These are phyloP conservation scores for Trypanosoma boissoni DNA, from an alignment of 208 protist genomes.

Conservation along the genomic window DNA sequence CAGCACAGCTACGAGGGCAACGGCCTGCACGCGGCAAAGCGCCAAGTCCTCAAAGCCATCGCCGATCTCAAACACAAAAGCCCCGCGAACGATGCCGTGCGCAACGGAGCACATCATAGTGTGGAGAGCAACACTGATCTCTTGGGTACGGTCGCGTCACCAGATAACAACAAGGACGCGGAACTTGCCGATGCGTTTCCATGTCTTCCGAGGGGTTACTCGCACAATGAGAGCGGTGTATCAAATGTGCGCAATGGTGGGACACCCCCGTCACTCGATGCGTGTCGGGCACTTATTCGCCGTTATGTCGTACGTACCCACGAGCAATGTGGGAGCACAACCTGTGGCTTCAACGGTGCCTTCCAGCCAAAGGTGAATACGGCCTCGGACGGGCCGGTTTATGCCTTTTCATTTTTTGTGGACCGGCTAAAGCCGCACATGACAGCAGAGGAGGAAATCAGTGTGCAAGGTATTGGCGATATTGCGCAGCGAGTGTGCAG, in stretches of 20 bases:
- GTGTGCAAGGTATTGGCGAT: slow-evolving; percentile 24
- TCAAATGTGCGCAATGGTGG: slow-evolving; percentile 18
- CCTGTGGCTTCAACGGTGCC: slow-evolving; percentile 56
- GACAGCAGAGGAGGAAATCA: slow-evolving; percentile 19
- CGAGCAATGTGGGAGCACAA: slow-evolving; percentile 16
- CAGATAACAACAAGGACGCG: too few species aligned
- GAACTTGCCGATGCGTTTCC: slow-evolving; percentile 20
- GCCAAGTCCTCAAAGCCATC: slow-evolving; percentile 32
- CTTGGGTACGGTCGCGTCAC: too few species aligned
- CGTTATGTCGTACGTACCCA: slow-evolving; percentile 32
- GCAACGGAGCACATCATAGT: too few species aligned
- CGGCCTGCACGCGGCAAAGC: slow-evolving; percentile 60
- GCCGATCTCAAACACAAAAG: neutral
- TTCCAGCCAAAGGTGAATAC: slow-evolving; percentile 53
- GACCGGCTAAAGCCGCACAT: slow-evolving; percentile 39
- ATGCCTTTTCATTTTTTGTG: slow-evolving; percentile 76
- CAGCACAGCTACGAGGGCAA: slow-evolving; percentile 84
- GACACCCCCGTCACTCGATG: slow-evolving; percentile 30
- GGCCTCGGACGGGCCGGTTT: slow-evolving; percentile 43
- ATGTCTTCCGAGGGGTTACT: slow-evolving; percentile 29
- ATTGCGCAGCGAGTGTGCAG: slow-evolving; percentile 25
- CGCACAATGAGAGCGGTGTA: slow-evolving; percentile 16
- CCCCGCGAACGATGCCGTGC: neutral
- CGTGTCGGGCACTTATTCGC: slow-evolving; percentile 40
- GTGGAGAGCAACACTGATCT: too few species aligned